Evolutionary conservation across 169 alveolate species (phyloP), one percentile per base, ranked within the genome.

Genomic region (Eimeria tenella): DNA sequence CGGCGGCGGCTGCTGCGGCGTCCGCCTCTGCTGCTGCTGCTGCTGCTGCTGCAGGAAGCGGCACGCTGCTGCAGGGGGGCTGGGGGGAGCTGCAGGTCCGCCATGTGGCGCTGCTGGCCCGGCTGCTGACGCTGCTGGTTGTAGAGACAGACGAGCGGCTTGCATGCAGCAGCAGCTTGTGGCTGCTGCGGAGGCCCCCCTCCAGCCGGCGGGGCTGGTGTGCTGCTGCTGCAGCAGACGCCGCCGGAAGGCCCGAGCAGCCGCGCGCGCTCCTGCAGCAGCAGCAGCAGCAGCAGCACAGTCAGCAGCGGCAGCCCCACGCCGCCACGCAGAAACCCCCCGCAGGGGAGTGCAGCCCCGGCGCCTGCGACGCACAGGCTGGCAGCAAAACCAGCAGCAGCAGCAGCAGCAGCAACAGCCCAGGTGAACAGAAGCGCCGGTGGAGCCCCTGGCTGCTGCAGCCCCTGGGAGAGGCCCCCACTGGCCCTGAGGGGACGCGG

Each of bases 111-210:
- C 81, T 65, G 42, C 53, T 86, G 68, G 65, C 93, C 17, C 93
- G 93, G 50, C 82, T 86, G 53, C 82, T 86, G 62, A 65, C 81
- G 42, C 82, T 86, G 55, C 82, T 86, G 42, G 63, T 86, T 21
- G 70, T 86, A 5, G 93, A 86, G 49, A 11, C 81, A 62, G 93
- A 86, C 53, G 93, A 86, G 15, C 93, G 93, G 65, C 93, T 58
- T 52, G 93, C 93, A 13, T 86, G 93, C 53, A 74, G 70, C 31
- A 74, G 70, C 70, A 86, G 81, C 25, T 82, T 86, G 6, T 62
- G 81, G 62, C 79, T 86, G 21, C 63, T 86, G 42, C 93, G 65
- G 50, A 15, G 77, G 42, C 77, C 77, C n/a, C 77, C 49, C 77
- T 17, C 49, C 9, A 7, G 31, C 77, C 9, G 13, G n/a, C 77